Percentiles rank a stretch among this genome's conserved stretches.
These are phyloP conservation scores for Aschersonia sp. DNA, from an alignment of 2,329 filamentous ascomycete genomes.

Conservation along the genomic window DNA sequence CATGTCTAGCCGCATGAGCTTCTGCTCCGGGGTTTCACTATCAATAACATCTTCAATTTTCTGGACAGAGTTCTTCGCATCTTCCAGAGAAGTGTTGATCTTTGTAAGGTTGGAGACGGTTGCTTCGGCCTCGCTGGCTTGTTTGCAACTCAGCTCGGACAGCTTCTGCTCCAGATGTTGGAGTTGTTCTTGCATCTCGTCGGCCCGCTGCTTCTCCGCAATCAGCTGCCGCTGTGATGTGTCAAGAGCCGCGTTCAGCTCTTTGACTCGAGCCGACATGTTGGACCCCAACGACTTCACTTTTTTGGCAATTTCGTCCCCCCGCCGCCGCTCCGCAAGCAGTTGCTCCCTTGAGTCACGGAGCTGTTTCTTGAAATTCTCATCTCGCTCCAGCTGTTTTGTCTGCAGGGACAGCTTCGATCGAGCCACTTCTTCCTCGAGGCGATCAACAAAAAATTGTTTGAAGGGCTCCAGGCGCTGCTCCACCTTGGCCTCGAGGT, in stretches of 20 bases:
- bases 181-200: conserved; percentile 11
- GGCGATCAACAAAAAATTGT: too few relatives aligned
- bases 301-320: neutral
- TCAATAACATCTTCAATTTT: too few relatives aligned
- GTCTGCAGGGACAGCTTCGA: too few relatives aligned
- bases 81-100: neutral
- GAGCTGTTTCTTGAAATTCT: too few relatives aligned
- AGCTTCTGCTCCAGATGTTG: conserved; percentile 8
- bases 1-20: too few relatives aligned
- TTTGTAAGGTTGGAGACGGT: neutral
- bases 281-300: neutral
- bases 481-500: conserved; percentile 1
- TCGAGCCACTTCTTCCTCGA: too few relatives aligned
- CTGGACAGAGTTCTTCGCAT: neutral
- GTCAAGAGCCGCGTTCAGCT: conserved; percentile 1
- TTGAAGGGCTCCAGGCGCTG: neutral
- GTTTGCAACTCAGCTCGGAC: conserved; percentile 2
- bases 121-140: neutral
- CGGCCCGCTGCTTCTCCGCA: conserved; percentile 2
- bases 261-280: conserved; percentile 1
- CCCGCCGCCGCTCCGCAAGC: neutral
- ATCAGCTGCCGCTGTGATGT: neutral
- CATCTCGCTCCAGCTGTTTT: too few relatives aligned
- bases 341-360: neutral
- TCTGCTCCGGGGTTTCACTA: too few relatives aligned